Evolutionary conservation across 139 green algal genomes (phyloP), one percentile per base, ranked within the genome.

Genomic region (Edaphochlamys debaryana): DNA sequence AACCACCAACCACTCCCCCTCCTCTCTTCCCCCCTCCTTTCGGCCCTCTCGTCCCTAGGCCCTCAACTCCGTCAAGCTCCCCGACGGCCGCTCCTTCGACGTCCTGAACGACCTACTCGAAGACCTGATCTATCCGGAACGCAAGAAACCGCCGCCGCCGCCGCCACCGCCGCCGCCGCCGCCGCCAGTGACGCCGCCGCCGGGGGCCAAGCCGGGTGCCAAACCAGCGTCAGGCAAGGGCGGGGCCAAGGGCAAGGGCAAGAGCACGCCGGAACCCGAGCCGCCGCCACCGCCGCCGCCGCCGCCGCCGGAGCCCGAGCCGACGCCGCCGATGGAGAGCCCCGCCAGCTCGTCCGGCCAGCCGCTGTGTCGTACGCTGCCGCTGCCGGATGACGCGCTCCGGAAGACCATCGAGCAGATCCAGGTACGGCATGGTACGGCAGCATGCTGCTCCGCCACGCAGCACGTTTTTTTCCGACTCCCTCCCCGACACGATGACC

Each of bases 401-500:
- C 22, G 74, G 9, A 69, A 48, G 0, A 67, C 48, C 3, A 42
- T 90, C 7, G 67, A 80, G 40, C 30, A 41, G 25, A 54, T 90
- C 15, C 76, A 90, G 81, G 80, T 90, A 40, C 22, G 81, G 20
- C 37, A 32, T 25, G 42, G 22, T 22, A 63, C 15, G 23, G 22
- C 15, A 63, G 22, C 41, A 32, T 27, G 8, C 68, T 27, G 2
- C 25, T 20, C 60, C 73, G 50, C n/a, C 48, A 1, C 36, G 63
- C 68, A 13, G n/a, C n/a, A n/a, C n/a, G n/a, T n/a, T n/a, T n/a
- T n/a, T n/a, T n/a, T n/a, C n/a, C n/a, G n/a, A n/a, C n/a, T n/a
- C 93, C 48, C 81, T 93, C 75, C 40, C 79, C n/a, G 90, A 93
- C 66, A 92, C 92, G 89, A 86, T 90, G 32, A 71, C 79, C 9